These are phyloP conservation scores for Salix arbutifolia DNA, from an alignment of 345 rosid species.

Conservation along the genomic window DNA sequence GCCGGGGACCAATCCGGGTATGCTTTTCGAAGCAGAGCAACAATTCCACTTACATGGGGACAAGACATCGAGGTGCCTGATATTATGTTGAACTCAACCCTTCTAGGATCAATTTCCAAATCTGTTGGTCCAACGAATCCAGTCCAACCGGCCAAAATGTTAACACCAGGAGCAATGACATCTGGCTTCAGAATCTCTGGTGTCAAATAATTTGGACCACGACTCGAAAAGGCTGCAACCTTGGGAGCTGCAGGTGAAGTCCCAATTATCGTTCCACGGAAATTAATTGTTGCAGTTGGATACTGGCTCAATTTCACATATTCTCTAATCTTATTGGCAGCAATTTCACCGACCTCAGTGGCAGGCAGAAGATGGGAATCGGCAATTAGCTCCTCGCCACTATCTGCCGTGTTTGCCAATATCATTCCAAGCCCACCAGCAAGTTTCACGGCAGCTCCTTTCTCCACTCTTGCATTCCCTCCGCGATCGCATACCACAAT, in stretches of 20 bases:
- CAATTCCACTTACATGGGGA: slow-evolving; percentile 29
- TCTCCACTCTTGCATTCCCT: slow-evolving; percentile 30
- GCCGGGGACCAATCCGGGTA: slow-evolving; percentile 24
- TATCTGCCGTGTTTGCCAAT: slow-evolving; percentile 20
- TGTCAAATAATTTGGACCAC: slow-evolving; percentile 25
- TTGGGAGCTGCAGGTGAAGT: slow-evolving; percentile 23
- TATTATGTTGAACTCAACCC: slow-evolving; percentile 28
- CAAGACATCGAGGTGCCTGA: slow-evolving; percentile 31
- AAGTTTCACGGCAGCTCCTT: slow-evolving; percentile 24
- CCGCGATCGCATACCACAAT: slow-evolving; percentile 33
- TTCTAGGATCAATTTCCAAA: slow-evolving; percentile 29
- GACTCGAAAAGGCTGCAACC: slow-evolving; percentile 31
- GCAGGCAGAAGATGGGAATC: slow-evolving; percentile 34
- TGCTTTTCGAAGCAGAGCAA: slow-evolving; percentile 25
- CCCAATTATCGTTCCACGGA: slow-evolving; percentile 26
- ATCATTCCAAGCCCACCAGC: slow-evolving; percentile 35
- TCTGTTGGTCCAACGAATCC: slow-evolving; percentile 19
- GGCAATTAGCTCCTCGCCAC: slow-evolving; percentile 31
- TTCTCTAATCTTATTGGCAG: slow-evolving; percentile 11
- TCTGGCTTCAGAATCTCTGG: slow-evolving; percentile 30
- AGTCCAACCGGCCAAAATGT: slow-evolving; percentile 30
- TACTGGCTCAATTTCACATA: slow-evolving; percentile 12
- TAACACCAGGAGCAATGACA: slow-evolving; percentile 31
- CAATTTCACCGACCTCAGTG: slow-evolving; percentile 25
- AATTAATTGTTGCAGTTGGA: slow-evolving; percentile 28